These are phyloP conservation scores for Cornus controversa DNA, from an alignment of 148 eudicot species.

Conservation along the genomic window DNA sequence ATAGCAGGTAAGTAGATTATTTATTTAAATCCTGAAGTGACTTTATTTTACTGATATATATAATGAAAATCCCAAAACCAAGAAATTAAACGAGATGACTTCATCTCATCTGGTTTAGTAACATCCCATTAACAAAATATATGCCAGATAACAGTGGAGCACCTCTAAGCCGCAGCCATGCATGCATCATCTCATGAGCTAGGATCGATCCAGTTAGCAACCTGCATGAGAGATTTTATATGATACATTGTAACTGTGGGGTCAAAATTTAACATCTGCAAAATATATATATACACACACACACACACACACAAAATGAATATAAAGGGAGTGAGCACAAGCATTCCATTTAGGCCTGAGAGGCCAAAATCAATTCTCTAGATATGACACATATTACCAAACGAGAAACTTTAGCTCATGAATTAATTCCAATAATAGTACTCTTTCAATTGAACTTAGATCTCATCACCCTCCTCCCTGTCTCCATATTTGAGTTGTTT, in stretches of 20 bases:
- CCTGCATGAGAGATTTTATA: slow-evolving; percentile 27
- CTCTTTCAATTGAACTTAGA: no score
- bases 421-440: no score
- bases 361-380: neutral
- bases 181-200: slow-evolving; percentile 86
- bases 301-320: no score
- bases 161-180: slow-evolving; percentile 73
- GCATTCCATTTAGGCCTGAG: neutral
- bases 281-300: no score
- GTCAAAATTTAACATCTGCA: neutral
- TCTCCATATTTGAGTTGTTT: no score
- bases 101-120: slow-evolving; percentile 1
- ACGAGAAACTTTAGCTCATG: no score
- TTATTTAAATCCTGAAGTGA: neutral
- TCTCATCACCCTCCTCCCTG: no score
- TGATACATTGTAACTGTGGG: neutral
- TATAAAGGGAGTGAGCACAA: neutral
- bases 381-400: neutral
- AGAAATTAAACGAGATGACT: neutral
- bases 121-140: neutral
- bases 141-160: slow-evolving; percentile 4
- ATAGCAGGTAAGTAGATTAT: neutral
- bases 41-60: neutral
- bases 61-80: neutral
- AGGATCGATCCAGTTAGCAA: slow-evolving; percentile 70